Evolutionary conservation across 2,329 filamentous ascomycete species (phyloP), one percentile per base, ranked within the genome.

Genomic region (Aureobasidium melanogenum): DNA sequence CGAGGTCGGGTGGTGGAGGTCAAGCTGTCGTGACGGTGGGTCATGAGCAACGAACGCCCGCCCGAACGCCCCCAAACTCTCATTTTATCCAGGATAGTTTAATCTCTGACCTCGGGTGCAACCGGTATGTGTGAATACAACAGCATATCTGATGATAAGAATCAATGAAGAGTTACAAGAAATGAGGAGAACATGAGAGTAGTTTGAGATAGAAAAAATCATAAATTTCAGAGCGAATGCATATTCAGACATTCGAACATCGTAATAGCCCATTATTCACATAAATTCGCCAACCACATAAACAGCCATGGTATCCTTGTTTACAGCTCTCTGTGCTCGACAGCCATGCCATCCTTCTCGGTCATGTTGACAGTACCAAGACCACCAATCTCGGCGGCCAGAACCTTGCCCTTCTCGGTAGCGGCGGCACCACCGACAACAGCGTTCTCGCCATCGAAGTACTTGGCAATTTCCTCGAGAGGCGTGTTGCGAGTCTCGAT

Each of bases 381-480:
- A 30, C 67, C 68, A 55, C 65, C 67, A 22, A 69, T 61, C 57
- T 70, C 66, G 32, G 65, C 66, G 24, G 67, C 65, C 17, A 69
- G 55, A 17, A 63, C 63, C 39, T 63, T 66, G 38, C 61, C 64
- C 63, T 74, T 74, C 66, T 73, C 69, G 14, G 71, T 74, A 7
- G 70, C 72, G 26, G 66, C 71, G 41, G 66, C 65, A 39, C 72
- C 72, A 55, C 71, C 72, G 51, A 74, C 65, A 32, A 73, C 43
- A n/a, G 75, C 75, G 41, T 71, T 71, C 10, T 78, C 73, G 22
- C 74, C 73, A 66, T 78, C 76, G 59, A 78, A 78, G 65, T 74
- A 71, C 66, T 74, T 76, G 52, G 75, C 76, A 60, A 77, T 78
- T 62, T 78, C 75, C 66, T 78, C 76, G 28, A 78, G 70, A 43